Percentiles rank a stretch among this genome's conserved stretches.
Conservation (phyloP, 2,329 filamentous ascomycete genomes). For the Pseudopyrenochaeta lycopersici region DNA sequence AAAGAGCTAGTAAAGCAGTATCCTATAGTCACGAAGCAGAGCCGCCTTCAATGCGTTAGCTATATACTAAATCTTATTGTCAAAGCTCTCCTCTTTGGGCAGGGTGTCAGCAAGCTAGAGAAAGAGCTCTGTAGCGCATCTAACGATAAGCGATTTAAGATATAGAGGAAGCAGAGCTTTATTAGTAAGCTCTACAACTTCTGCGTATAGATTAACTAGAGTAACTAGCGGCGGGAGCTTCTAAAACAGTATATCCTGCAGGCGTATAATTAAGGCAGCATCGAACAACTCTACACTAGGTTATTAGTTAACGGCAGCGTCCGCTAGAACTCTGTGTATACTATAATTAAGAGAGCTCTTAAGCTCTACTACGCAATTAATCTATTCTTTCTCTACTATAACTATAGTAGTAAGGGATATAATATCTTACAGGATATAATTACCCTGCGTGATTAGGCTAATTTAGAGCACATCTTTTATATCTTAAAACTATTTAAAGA, state of each 20-base stretch:
- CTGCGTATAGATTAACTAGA: not conserved
- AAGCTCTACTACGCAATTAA: too few species aligned
- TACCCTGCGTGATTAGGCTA: too few species aligned
- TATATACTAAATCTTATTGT: too few species aligned
- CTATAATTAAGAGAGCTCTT: not conserved
- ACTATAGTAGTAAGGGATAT: too few species aligned
- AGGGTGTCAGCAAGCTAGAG: conserved; percentile 1
- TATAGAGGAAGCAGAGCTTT: not conserved
- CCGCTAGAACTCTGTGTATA: conserved; percentile 4
- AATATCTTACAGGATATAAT: too few species aligned
- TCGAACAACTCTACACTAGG: not conserved
- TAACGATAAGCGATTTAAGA: conserved; percentile 1
- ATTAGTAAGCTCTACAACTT: conserved; percentile 4
- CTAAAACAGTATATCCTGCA: not conserved
- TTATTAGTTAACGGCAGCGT: not conserved
- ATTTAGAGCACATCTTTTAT: too few species aligned
- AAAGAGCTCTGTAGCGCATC: conserved; percentile 1
- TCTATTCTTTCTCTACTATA: too few species aligned
- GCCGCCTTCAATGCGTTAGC: not conserved
- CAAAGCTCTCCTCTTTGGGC: not conserved
- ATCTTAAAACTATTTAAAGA: too few species aligned
- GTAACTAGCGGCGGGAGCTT: conserved; percentile 1
- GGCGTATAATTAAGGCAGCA: too few species aligned
- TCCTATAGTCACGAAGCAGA: too few species aligned
- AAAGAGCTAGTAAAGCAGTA: too few species aligned